These are phyloP conservation scores for Lotus japonicus DNA, from an alignment of 306 rosid species.

Conservation along the genomic window DNA sequence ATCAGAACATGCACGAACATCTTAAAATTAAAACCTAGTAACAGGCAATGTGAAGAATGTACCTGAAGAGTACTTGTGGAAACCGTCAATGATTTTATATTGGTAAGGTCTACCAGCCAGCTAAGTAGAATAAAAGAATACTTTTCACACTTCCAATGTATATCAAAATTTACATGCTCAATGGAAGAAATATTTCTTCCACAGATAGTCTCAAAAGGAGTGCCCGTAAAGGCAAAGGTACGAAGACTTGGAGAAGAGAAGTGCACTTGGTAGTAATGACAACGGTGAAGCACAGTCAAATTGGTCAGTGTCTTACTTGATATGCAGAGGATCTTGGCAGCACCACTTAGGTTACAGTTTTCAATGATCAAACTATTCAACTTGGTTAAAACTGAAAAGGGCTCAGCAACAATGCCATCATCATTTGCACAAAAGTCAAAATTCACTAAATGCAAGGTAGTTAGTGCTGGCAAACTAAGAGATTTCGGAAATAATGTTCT, in stretches of 20 bases:
- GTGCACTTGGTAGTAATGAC: not conserved
- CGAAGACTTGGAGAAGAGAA: not conserved
- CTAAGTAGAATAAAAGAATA: not conserved
- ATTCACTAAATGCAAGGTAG: not conserved
- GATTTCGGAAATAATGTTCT: not conserved
- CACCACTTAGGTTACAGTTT: not conserved
- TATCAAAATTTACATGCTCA: not conserved
- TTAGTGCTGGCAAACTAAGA: not conserved
- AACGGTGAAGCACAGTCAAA: not conserved
- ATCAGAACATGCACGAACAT: no score
- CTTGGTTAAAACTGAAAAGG: not conserved
- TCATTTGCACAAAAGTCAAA: not conserved
- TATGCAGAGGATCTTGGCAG: not conserved
- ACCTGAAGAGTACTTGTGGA: constrained; percentile 16
- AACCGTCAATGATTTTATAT: not conserved
- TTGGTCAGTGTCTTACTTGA: not conserved
- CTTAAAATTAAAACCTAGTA: not conserved
- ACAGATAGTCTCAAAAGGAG: not conserved
- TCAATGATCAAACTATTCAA: not conserved
- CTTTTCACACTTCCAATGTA: not conserved
- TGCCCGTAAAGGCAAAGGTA: not conserved
- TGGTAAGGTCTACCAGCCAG: not conserved
- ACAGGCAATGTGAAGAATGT: not conserved
- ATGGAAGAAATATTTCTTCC: not conserved
- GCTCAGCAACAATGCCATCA: not conserved